Conservation (phyloP, 228 moss, liverwort and hornwort species). For the Sphagnum magellanicum region DNA sequence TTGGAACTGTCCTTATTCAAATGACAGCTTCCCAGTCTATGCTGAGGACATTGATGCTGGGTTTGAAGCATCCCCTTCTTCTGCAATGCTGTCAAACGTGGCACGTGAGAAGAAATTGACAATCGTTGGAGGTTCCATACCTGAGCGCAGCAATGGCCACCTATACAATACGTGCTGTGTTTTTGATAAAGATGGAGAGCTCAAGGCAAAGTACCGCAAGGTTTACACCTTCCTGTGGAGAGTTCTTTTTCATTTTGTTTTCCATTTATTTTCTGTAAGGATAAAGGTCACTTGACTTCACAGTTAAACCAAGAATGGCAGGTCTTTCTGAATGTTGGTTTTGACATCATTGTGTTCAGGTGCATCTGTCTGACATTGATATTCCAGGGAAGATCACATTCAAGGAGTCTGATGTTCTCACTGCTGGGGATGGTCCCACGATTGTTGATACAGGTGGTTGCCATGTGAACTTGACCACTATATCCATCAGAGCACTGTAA, state of each 20-base stretch:
- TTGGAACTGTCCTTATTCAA: conserved; percentile 95
- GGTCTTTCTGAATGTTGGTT: background rate
- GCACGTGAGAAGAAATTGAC: conserved; percentile 72
- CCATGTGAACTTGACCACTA: no score
- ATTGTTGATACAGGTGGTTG: conserved; percentile 43
- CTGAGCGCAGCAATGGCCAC: conserved; percentile 64
- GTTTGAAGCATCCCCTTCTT: conserved; percentile 50
- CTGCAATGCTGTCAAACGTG: conserved; percentile 80
- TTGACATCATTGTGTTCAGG: conserved; percentile 11
- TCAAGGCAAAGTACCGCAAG: conserved; percentile 94
- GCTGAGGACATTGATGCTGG: conserved; percentile 75
- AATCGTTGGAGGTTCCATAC: conserved; percentile 85
- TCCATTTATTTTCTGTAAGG: no score
- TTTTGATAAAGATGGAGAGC: conserved; percentile 69
- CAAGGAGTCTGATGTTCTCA: conserved; percentile 38
- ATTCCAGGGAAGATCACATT: conserved; percentile 53
- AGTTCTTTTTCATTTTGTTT: no score
- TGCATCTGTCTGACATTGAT: conserved; percentile 55
- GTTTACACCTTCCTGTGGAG: conserved; percentile 12
- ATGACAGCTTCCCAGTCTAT: conserved; percentile 61
- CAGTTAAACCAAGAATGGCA: background rate
- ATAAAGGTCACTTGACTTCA: no score
- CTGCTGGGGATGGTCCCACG: conserved; percentile 32
- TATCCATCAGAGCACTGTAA: no score
- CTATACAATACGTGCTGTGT: conserved; percentile 93